A percentile compares a stretch with the other conserved stretches of the same genome.
Evolutionary conservation across 2,329 filamentous ascomycete species (phyloP).

Genomic region (Diaporthe velutina): DNA sequence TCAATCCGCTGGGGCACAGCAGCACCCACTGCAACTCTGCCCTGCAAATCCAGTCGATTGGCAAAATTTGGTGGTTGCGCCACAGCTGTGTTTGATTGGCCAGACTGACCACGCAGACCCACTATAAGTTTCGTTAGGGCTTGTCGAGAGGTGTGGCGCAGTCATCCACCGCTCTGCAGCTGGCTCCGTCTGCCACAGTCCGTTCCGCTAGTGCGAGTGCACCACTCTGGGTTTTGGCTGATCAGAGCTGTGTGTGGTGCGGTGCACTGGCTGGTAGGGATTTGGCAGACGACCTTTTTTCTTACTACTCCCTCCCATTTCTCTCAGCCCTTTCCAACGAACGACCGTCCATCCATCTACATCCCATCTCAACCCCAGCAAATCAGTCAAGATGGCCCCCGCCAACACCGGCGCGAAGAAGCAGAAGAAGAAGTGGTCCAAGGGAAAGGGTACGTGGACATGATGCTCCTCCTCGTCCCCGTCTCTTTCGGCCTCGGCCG

Average conservation of each 20-base stretch:
- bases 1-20: neutral
- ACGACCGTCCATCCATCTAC: constrained; percentile 41
- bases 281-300: constrained; percentile 30
- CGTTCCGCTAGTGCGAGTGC: neutral
- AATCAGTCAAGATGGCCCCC: constrained; percentile 61
- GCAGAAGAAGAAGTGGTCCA: constrained; percentile 85
- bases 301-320: constrained; percentile 19
- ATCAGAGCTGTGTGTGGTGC: constrained; percentile 18
- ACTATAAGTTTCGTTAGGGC: constrained; percentile 1
- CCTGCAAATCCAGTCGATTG: constrained; percentile 13
- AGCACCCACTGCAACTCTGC: neutral
- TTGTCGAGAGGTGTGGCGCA: neutral
- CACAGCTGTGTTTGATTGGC: neutral
- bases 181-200: neutral
- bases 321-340: constrained; percentile 42
- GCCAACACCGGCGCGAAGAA: constrained; percentile 77
- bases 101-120: neutral
- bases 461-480: neutral
- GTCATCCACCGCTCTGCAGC: neutral
- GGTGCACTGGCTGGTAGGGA: constrained; percentile 24
- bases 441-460: constrained; percentile 73
- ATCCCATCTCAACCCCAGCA: constrained; percentile 46
- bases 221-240: constrained; percentile 16
- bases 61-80: constrained; percentile 25
- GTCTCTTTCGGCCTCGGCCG: constrained; percentile 11